Evolutionary conservation across 176 grass and related monocot genomes (phyloP).

Genomic region (Carex myosuroides): DNA sequence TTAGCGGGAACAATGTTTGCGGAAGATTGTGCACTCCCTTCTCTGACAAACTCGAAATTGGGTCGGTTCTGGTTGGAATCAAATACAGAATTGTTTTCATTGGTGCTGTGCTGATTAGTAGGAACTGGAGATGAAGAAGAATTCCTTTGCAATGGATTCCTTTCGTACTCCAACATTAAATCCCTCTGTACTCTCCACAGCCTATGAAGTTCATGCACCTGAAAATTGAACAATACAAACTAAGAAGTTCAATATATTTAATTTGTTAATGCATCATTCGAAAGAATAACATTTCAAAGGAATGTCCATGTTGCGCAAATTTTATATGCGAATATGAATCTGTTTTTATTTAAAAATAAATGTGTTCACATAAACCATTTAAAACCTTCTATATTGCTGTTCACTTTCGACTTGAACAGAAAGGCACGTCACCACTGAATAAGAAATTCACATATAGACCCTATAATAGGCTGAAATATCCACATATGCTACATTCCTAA

Average conservation of each 20-base stretch:
- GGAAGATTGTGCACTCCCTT: conserved; percentile 65
- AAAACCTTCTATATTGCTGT: background rate
- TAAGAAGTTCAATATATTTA: background rate
- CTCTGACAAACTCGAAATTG: conserved; percentile 55
- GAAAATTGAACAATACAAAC: conserved; percentile 13
- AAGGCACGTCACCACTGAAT: background rate
- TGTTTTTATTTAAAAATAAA: background rate
- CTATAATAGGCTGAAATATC: background rate
- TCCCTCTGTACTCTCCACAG: conserved; percentile 86
- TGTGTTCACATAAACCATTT: background rate
- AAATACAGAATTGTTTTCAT: conserved; percentile 17
- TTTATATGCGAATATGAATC: background rate
- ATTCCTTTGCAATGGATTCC: conserved; percentile 54
- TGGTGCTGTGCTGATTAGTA: conserved; percentile 19
- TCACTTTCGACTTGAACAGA: background rate
- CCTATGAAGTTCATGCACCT: conserved; percentile 98
- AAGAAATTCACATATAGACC: background rate
- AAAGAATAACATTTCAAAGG: background rate
- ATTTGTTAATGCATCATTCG: background rate
- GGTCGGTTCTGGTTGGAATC: conserved; percentile 33
- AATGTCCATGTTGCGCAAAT: background rate
- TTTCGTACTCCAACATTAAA: conserved; percentile 53
- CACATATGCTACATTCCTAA: background rate
- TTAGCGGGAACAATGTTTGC: conserved; percentile 46
- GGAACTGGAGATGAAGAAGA: conserved; percentile 52